Conservation (phyloP, 139 green algal genomes). For the Coelastrella sp. region DNA sequence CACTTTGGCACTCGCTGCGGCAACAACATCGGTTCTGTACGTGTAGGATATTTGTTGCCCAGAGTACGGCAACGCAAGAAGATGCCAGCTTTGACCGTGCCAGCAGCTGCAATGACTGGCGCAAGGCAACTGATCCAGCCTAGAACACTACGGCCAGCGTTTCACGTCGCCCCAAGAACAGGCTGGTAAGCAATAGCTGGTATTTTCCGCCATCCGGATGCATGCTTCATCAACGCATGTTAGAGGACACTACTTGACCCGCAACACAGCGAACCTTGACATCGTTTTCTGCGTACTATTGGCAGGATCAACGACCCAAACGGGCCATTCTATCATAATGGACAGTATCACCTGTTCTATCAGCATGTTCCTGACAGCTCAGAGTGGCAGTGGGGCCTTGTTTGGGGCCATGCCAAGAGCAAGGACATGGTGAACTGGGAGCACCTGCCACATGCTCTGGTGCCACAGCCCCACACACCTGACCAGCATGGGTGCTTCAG, state of each 20-base stretch:
- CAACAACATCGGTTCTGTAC: not conserved
- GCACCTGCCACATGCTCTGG: constrained; percentile 79
- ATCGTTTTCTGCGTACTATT: not conserved
- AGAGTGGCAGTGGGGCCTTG: constrained; percentile 83
- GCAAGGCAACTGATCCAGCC: not conserved
- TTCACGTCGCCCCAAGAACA: not conserved
- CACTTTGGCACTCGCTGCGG: not conserved
- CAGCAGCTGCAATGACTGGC: not conserved
- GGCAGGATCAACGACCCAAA: constrained; percentile 48
- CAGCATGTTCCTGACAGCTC: constrained; percentile 78
- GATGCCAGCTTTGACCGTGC: not conserved
- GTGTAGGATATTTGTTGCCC: no score
- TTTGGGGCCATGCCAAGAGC: constrained; percentile 86
- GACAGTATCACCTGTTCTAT: constrained; percentile 70
- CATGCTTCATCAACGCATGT: not conserved
- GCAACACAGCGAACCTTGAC: not conserved
- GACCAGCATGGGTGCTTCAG: constrained; percentile 83
- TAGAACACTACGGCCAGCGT: not conserved
- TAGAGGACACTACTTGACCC: not conserved
- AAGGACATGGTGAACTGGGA: constrained; percentile 78
- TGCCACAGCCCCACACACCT: constrained; percentile 64
- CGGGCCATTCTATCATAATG: constrained; percentile 25
- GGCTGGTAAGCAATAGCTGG: constrained; percentile 5
- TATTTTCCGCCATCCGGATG: not conserved
- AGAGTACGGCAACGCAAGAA: not conserved